Percentiles rank a stretch among this genome's conserved stretches.
phyloP scores from a whole-genome alignment of 2,329 filamentous ascomycete species.

The Chaetomium sp. region DNA sequence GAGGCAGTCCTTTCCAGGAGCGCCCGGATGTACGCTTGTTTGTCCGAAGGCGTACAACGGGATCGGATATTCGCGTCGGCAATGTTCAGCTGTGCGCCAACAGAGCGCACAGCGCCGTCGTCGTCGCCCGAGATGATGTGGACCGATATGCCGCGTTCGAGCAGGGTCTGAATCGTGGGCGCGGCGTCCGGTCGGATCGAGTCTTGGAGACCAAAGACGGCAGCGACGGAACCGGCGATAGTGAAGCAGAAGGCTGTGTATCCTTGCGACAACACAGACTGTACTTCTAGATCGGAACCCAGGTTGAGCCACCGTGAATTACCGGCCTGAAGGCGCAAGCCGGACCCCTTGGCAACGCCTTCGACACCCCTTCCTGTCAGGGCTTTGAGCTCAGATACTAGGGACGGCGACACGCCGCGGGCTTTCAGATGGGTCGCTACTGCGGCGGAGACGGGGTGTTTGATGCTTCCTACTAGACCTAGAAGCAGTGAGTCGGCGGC shows the following conservation, averaged over 20 bases:
- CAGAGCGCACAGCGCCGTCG: slow-evolving; percentile 38
- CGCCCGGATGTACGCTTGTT: slow-evolving; percentile 37
- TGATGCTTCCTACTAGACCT: slow-evolving; percentile 36
- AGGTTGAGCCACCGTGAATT: slow-evolving; percentile 44
- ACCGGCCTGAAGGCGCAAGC: slow-evolving; percentile 37
- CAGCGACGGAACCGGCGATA: slow-evolving; percentile 30
- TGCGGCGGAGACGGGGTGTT: slow-evolving; percentile 48
- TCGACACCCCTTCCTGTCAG: slow-evolving; percentile 44
- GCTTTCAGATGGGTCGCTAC: slow-evolving; percentile 30
- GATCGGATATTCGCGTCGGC: slow-evolving; percentile 33
- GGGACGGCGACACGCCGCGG: slow-evolving; percentile 5
- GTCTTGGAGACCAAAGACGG: slow-evolving; percentile 43
- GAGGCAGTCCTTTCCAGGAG: slow-evolving; percentile 21
- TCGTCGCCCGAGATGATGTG: slow-evolving; percentile 50
- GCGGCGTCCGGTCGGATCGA: slow-evolving; percentile 38
- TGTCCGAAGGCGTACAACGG: slow-evolving; percentile 40
- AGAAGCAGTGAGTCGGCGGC: slow-evolving; percentile 22
- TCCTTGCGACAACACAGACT: slow-evolving; percentile 30
- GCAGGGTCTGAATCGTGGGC: slow-evolving; percentile 31
- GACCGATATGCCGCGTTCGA: slow-evolving; percentile 34
- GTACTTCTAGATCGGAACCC: slow-evolving; percentile 28
- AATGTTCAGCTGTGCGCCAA: slow-evolving; percentile 38
- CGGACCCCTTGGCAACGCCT: slow-evolving; percentile 22
- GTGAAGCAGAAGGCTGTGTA: slow-evolving; percentile 44
- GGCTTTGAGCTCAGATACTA: slow-evolving; percentile 28